These are phyloP conservation scores for Claviceps sp. DNA, from an alignment of 2,329 filamentous ascomycete genomes.

Conservation along the genomic window DNA sequence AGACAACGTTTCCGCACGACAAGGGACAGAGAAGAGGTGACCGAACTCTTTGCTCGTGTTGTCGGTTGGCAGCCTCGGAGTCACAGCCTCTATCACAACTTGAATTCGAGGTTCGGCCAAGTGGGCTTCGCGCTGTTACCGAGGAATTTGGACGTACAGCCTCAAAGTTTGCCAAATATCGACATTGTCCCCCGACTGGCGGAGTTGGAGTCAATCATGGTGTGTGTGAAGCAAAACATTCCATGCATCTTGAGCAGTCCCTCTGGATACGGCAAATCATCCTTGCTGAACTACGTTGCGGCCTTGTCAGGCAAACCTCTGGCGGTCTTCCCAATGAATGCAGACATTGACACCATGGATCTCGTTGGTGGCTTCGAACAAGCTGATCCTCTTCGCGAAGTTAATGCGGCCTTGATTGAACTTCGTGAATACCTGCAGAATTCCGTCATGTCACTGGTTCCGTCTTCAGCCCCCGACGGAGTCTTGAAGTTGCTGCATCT, in stretches of 20 bases:
- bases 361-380: slow-evolving; percentile 95
- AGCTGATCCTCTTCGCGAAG: slow-evolving; percentile 64
- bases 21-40: slow-evolving; percentile 52
- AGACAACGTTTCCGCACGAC: slow-evolving; percentile 72
- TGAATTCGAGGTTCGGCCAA: slow-evolving; percentile 55
- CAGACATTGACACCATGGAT: slow-evolving; percentile 94
- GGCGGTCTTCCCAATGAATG: slow-evolving; percentile 77
- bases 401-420: slow-evolving; percentile 41
- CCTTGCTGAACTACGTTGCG: slow-evolving; percentile 68
- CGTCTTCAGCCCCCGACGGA: slow-evolving; percentile 29
- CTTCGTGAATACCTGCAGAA: slow-evolving; percentile 39
- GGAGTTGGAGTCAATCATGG: slow-evolving; percentile 73
- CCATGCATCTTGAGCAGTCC: slow-evolving; percentile 81
- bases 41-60: slow-evolving; percentile 49
- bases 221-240: slow-evolving; percentile 75
- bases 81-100: slow-evolving; percentile 59
- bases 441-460: slow-evolving; percentile 34
- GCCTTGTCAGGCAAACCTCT: slow-evolving; percentile 62
- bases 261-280: slow-evolving; percentile 78
- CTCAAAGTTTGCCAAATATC: slow-evolving; percentile 35
- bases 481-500: slow-evolving; percentile 38
- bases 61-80: slow-evolving; percentile 40
- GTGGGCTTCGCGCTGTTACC: slow-evolving; percentile 62
- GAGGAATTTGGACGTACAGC: slow-evolving; percentile 43
- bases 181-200: slow-evolving; percentile 44